Evolutionary conservation across 805 yeast species (phyloP), one percentile per base, ranked within the genome.

Genomic region (Nakazawaea laoshanensis): DNA sequence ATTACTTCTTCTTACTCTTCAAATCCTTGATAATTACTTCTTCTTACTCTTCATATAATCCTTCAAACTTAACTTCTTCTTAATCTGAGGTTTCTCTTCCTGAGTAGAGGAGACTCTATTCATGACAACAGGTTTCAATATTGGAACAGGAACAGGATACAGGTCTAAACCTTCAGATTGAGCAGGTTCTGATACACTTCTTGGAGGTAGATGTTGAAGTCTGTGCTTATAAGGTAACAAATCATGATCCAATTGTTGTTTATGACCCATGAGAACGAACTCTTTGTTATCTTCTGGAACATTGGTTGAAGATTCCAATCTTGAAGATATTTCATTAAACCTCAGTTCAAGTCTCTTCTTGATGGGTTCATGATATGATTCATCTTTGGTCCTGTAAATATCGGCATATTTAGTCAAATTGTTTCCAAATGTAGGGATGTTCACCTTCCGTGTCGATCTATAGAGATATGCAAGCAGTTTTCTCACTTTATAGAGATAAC

Each of bases 31-130:
- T 20, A 20, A 7, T 30, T 21, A 36, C 22, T 36, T 36, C 29
- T 53, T 50, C 46, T 55, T 57, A 47, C 71, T 71, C 61, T 71
- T 78, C 52, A 75, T 77, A 51, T 80, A 80, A 46, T 80, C 89
- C 1, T 87, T 87, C 50, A 80, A 73, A 30, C 84, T 76, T 43
- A 80, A 61, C 53, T 79, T 80, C 59, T 74, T 75, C 18, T 48
- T 53, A 2, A 42, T 44, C 17, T 37, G 36, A 19, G 35, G 33
- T 10, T 13, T 29, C 4, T 14, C 24, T 13, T 7, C 28, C n/a
- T 12, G 5, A 5, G 18, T 16, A 36, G 30, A 22, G 34, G 37
- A 40, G 40, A 30, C 11, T 47, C 39, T 27, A 37, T 32, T 23
- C 41, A 35, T 40, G 37, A 33, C 29, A 24, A 5, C 23, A 25